Base-by-base conservation (phyloP, 768 basidiomycete genomes). In the Suillus variegatus region DNA sequence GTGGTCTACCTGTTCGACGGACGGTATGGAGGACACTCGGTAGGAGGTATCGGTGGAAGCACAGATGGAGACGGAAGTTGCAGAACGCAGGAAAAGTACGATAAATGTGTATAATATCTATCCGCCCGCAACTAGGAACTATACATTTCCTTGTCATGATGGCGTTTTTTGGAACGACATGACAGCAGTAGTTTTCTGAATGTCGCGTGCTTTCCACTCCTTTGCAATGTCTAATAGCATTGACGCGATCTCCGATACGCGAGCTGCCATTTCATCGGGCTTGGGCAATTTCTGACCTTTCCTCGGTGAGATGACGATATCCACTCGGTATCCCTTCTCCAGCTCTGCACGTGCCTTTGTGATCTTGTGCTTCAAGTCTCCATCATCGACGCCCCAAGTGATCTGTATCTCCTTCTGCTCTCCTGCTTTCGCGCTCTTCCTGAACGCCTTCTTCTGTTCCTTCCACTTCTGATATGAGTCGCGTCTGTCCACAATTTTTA, bases 371-470 rank as follows among this genome's bases (percentile, higher is more conserved):
- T 79, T 80, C 22, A 88, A 70, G 70, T 95, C 93, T 8, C 81
- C 84, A 38, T 73, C 67, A 8, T 78, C 85, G 14, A 88, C 84
- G 3, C 79, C 81, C 90, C 92, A 94, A 14, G 88, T 86, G 55
- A 94, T 71, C 76, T 91, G 89, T 6, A 92, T 79, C 78, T 92
- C 88, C 78, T 93, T 93, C 62, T 78, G 72, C 66, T 71, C 72
- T 28, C 72, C 68, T 12, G 64, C 70, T 65, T 67, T 72, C 61
- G 25, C 73, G 65, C 65, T 80, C 74, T 61, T 77, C 73, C 54
- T 75, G 67, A 47, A 64, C 70, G 79, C 78, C 57, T 71, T 74
- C 67, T 78, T 80, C 60, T 75, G 68, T 63, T 78, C 75, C 66
- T 77, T 79, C 22, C 78, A 72, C 67, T 79, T 80, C 46, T 76